Base-by-base conservation (phyloP, 2,329 filamentous ascomycete species). In the Venturia effusa region DNA sequence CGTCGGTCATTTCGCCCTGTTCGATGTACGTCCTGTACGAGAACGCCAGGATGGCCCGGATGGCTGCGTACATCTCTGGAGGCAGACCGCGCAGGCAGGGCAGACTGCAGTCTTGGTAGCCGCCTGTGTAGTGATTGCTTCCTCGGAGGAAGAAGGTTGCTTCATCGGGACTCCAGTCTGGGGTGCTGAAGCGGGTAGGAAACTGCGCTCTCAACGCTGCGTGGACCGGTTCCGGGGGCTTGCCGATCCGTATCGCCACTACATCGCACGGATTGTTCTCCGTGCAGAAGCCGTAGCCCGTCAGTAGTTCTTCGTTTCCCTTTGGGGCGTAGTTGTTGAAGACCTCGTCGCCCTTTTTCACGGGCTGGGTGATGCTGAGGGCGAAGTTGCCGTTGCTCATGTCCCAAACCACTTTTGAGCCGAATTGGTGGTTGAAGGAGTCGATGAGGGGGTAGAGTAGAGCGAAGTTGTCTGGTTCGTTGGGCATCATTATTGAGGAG, bases 291-390 rank as follows among this genome's bases (percentile, higher is more conserved):
- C 81, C 81, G 64, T 83, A 83, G 4, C 80, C 80, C 57, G 81
- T 75, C 1, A 83, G 71, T 1, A 83, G 70, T 67, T 83, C 80
- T 66, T 80, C 79, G 61, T 83, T 83, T 6, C 76, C 73, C 67
- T 82, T 82, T 1, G 80, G 76, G 0, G 77, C 80, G 64, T 83
- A 83, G 67, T 83, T 83, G 69, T 83, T 83, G 71, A 74, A 79
- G 1, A 83, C 70, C 66, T 82, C 76, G 4, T 73, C 71, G 3
- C 76, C 78, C 4, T 70, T 66, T 4, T 68, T 45, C 2, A 78
- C 67, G 0, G 64, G 64, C 4, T 77, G 71, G 4, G 73, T 70
- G 32, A 75, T 66, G 10, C 71, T 72, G 27, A 82, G 69, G 11
- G 71, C 71, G 65, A 80, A 80, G 2, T 68, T 66, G 10, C 70